Percentiles rank a stretch among this genome's conserved stretches.
phyloP scores from a whole-genome alignment of 139 green algal genomes.

The Astrephomene gubernaculifera region DNA sequence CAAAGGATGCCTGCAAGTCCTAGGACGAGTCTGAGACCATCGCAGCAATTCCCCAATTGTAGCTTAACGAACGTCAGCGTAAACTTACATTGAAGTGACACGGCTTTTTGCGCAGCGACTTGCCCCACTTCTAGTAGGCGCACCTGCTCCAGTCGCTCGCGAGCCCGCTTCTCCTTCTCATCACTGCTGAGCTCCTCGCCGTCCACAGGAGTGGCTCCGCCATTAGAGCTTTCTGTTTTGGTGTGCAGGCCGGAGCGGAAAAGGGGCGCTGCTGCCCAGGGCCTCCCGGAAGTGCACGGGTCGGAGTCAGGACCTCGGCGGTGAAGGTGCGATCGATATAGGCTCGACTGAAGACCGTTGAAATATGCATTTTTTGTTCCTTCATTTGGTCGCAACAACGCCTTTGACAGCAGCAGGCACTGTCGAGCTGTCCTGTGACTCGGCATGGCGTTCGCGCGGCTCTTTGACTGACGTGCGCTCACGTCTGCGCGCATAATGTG shows the following conservation, averaged over 20 bases:
- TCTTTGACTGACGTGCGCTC: background rate
- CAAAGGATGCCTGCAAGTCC: too few relatives aligned
- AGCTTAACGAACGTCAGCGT: too few relatives aligned
- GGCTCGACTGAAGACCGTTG: too few relatives aligned
- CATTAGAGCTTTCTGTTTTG: background rate
- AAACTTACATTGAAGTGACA: too few relatives aligned
- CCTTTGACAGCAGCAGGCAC: background rate
- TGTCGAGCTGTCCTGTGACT: background rate
- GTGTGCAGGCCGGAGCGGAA: background rate
- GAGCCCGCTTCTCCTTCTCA: background rate
- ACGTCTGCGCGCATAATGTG: background rate
- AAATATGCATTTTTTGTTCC: background rate
- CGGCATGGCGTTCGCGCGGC: background rate
- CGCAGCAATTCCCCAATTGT: too few relatives aligned
- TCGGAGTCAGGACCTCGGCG: background rate
- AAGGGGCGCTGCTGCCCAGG: background rate
- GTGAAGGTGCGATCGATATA: background rate
- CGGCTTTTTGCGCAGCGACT: too few relatives aligned
- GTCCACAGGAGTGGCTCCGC: background rate
- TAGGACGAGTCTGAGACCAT: too few relatives aligned
- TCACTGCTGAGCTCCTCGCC: slow-evolving; percentile 3
- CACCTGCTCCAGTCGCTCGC: slow-evolving; percentile 23
- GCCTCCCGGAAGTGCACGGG: background rate
- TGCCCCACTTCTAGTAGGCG: too few relatives aligned
- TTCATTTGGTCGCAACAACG: background rate